Conservation (phyloP, 208 protist genomes). For the Baffinella frigidus region DNA sequence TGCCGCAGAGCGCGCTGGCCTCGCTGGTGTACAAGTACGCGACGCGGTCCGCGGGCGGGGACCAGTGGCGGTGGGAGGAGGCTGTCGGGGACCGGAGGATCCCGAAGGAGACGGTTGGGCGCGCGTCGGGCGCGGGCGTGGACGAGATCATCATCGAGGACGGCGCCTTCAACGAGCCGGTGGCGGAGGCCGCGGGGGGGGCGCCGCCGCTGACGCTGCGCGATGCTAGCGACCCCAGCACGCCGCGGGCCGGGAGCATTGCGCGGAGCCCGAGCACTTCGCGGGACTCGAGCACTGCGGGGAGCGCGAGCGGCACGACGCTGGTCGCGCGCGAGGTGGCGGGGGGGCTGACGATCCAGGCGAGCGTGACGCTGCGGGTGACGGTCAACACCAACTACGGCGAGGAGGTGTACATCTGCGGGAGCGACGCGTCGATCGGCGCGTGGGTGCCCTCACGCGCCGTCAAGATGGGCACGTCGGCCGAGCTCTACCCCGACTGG, state of each 20-base stretch:
- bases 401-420: slow-evolving; percentile 15
- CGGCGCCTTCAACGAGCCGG: background rate
- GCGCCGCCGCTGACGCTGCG: too few relatives aligned
- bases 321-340: background rate
- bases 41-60: background rate
- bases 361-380: slow-evolving; percentile 34
- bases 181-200: background rate
- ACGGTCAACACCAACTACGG: slow-evolving; percentile 52
- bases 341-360: background rate
- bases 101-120: background rate
- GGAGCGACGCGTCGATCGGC: background rate
- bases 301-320: background rate
- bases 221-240: too few relatives aligned
- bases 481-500: background rate
- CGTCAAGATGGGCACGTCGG: background rate
- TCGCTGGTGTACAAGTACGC: background rate
- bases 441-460: background rate
- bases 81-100: background rate
- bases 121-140: background rate
- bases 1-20: background rate
- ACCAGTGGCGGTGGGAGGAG: background rate
- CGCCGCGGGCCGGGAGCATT: too few relatives aligned
- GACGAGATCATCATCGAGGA: background rate
- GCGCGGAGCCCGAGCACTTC: too few relatives aligned
- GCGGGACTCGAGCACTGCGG: background rate